Evolutionary conservation across 2,329 filamentous ascomycete genomes (phyloP), one percentile per base, ranked within the genome.

Genomic region (Amesomyces nigricolor): DNA sequence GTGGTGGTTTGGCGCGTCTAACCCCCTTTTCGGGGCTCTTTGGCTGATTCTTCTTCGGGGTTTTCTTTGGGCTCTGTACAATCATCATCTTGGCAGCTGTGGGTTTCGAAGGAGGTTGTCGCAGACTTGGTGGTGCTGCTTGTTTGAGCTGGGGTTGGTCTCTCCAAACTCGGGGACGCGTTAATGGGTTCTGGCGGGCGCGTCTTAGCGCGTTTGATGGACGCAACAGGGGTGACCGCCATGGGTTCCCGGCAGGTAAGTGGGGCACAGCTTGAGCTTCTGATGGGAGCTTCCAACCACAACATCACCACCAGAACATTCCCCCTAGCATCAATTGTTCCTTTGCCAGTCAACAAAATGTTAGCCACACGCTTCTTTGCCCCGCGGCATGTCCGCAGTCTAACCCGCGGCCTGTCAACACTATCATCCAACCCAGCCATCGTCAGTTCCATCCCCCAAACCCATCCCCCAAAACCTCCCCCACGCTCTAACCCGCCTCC

Each of bases 341-440:
- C 13, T 19, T 32, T 11, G 30, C n/a, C 42, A 19, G 51, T 37
- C 22, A 38, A 16, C 26, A 55, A 44, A 2, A 74, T 73, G 71
- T 61, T 71, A 47, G 55, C 66, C 48, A 61, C 66, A 55, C 60
- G 65, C 44, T 58, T 66, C 10, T 65, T 68, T 32, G 56, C 64
- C 16, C 54, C 55, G 35, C 60, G 44, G 57, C 66, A 48, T 51
- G 47, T 66, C 51, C 56, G 60, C 47, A 53, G 49, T 47, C 11
- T 53, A 64, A n/a, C 51, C 38, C 66, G 79, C 32, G 55, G 64
- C 14, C 58, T 81, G 4, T 76, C 76, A 37, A 79, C 75, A 6
- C 63, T 83, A 17, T 65, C 73, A 7, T 74, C 71, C 40, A 83
- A 83, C 57, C 71, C 75, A 5, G 69, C 77, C 57, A 83, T 84